phyloP scores from a whole-genome alignment of 768 basidiomycete genomes.

The Lentinus tigrinus region DNA sequence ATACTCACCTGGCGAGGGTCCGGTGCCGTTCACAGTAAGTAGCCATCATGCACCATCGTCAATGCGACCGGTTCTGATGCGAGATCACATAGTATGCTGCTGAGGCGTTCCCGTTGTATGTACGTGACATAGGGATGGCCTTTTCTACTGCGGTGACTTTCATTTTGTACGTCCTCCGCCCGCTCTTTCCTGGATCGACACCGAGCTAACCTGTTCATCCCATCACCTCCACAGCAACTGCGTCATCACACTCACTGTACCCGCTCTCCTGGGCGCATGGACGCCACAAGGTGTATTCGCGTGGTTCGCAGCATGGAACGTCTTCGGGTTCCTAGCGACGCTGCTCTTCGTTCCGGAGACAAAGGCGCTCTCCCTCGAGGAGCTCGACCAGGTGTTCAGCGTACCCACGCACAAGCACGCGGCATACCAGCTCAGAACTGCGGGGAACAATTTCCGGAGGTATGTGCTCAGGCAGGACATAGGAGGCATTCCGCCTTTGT shows the following conservation, averaged over 20 bases:
- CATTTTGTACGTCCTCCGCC: constrained; percentile 30
- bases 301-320: constrained; percentile 63
- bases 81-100: constrained; percentile 78
- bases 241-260: constrained; percentile 65
- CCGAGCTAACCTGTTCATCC: no score
- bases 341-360: constrained; percentile 67
- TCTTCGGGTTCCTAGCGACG: constrained; percentile 55
- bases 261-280: constrained; percentile 58
- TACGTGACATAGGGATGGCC: constrained; percentile 76
- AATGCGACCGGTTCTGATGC: no score
- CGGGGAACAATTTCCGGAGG: constrained; percentile 49
- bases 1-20: constrained; percentile 84
- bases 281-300: constrained; percentile 68
- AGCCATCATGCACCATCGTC: no score
- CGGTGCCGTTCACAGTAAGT: constrained; percentile 60
- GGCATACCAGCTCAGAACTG: constrained; percentile 50
- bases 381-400: constrained; percentile 48
- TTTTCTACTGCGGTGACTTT: constrained; percentile 59
- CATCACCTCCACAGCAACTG: constrained; percentile 42
- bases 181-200: constrained; percentile 49
- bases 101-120: constrained; percentile 82
- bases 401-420: constrained; percentile 52
- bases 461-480: constrained; percentile 42
- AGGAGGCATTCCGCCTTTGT: constrained; percentile 40
- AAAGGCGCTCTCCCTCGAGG: constrained; percentile 61